Evolutionary conservation across 345 rosid species (phyloP).

Genomic region (Arabis hirsuta): DNA sequence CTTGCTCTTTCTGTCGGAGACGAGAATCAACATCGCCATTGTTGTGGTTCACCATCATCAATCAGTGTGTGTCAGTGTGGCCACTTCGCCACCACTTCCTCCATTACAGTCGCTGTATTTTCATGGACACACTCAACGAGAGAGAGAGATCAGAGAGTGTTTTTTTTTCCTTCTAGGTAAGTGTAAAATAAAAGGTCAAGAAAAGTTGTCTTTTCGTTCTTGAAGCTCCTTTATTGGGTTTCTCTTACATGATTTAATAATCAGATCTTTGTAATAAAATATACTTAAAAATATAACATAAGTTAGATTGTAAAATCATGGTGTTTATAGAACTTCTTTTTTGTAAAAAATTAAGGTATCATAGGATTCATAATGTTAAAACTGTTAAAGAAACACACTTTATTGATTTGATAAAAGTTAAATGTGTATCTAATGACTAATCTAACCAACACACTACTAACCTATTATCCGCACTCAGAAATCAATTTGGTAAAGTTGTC

Average conservation of each 20-base stretch:
- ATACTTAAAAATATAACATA: conserved; percentile 7
- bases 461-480: conserved; percentile 13
- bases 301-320: conserved; percentile 33
- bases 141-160: conserved; percentile 18
- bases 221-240: conserved; percentile 39
- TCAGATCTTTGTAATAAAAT: background rate
- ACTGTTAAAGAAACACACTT: conserved; percentile 12
- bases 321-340: conserved; percentile 17
- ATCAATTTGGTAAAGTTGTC: conserved; percentile 13
- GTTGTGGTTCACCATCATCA: conserved; percentile 50
- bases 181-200: conserved; percentile 13
- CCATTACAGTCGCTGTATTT: conserved; percentile 39
- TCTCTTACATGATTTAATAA: conserved; percentile 24
- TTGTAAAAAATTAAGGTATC: conserved; percentile 24
- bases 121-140: conserved; percentile 40
- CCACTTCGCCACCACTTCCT: conserved; percentile 58
- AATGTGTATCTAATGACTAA: background rate
- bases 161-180: conserved; percentile 33
- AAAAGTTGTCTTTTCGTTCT: conserved; percentile 33
- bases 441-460: conserved; percentile 40
- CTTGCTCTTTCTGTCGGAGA: conserved; percentile 46
- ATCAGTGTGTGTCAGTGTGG: conserved; percentile 41
- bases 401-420: conserved; percentile 21
- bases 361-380: conserved; percentile 29
- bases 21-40: conserved; percentile 40